These are phyloP conservation scores for Conoideocrella luteorostrata DNA, from an alignment of 2,329 filamentous ascomycete genomes.

Conservation along the genomic window DNA sequence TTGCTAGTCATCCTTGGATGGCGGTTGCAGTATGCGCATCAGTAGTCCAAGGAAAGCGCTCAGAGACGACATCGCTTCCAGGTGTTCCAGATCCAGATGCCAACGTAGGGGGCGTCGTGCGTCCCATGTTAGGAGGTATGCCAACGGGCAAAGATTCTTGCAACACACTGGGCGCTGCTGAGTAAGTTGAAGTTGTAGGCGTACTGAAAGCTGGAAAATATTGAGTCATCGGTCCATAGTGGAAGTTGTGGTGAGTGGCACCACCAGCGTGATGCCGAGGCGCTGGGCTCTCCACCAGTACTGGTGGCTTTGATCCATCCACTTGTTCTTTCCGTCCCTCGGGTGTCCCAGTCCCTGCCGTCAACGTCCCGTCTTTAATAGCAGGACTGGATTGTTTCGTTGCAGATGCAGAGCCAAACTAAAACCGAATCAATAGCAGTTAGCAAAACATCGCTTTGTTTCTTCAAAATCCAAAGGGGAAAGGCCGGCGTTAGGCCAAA, in stretches of 20 bases:
- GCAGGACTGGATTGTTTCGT: constrained; percentile 46
- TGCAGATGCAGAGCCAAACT: constrained; percentile 52
- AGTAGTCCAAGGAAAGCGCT: constrained; percentile 41
- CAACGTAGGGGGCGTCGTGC: constrained; percentile 41
- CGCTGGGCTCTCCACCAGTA: background rate
- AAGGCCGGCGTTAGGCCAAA: background rate
- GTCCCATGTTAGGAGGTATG: constrained; percentile 3
- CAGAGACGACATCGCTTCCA: constrained; percentile 30
- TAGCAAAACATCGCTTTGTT: constrained; percentile 25
- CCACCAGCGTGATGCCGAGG: constrained; percentile 25
- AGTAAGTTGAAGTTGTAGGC: constrained; percentile 10
- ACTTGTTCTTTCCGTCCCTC: constrained; percentile 14
- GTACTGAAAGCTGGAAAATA: constrained; percentile 15
- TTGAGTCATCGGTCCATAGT: constrained; percentile 11
- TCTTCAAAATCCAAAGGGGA: background rate
- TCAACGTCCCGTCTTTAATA: constrained; percentile 41
- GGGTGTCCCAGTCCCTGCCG: constrained; percentile 34
- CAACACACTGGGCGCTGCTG: constrained; percentile 8
- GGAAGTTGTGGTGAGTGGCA: constrained; percentile 38
- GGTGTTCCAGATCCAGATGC: constrained; percentile 41
- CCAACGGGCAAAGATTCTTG: constrained; percentile 4
- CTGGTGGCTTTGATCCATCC: background rate
- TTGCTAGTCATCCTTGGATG: constrained; percentile 32
- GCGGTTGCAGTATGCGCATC: constrained; percentile 45
- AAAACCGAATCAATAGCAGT: constrained; percentile 22